phyloP scores from a whole-genome alignment of 1,139 yeast genomes.

The Eremothecium gossypii region DNA sequence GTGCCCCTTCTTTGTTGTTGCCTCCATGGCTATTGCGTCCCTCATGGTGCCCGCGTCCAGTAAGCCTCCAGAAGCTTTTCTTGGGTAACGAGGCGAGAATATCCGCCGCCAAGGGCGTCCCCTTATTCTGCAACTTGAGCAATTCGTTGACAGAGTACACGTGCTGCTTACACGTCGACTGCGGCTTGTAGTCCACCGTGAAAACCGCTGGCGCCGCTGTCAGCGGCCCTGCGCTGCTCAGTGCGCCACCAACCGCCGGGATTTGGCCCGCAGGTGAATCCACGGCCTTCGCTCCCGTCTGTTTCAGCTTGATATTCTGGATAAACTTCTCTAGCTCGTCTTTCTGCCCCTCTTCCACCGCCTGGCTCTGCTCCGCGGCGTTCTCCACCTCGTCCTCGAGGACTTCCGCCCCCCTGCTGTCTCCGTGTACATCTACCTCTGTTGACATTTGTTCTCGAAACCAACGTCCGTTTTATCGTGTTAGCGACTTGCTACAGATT shows the following conservation, averaged over 20 bases:
- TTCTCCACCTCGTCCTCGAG: too few species aligned
- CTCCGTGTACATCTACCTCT: too few species aligned
- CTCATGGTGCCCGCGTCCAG: conserved; percentile 19
- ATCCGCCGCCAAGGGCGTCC: conserved; percentile 13
- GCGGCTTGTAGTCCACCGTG: conserved; percentile 18
- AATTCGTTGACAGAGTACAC: conserved; percentile 22
- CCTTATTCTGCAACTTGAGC: conserved; percentile 11
- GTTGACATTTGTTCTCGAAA: too few species aligned
- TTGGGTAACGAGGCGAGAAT: conserved; percentile 19
- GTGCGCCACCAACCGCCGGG: too few species aligned
- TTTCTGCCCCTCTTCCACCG: not conserved
- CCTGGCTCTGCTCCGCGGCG: too few species aligned
- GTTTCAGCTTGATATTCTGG: conserved; percentile 7
- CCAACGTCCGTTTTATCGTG: too few species aligned
- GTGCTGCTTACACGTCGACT: conserved; percentile 9
- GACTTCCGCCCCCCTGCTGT: too few species aligned
- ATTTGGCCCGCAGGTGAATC: too few species aligned
- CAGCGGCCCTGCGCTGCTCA: not conserved
- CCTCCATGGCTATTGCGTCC: conserved; percentile 7
- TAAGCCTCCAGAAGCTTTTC: conserved; percentile 29
- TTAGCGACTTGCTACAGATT: too few species aligned
- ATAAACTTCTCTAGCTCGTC: conserved; percentile 6
- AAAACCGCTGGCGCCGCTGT: not conserved
- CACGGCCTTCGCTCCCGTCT: not conserved
- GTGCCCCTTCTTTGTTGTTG: conserved; percentile 2